Base-by-base conservation (phyloP, 2,329 filamentous ascomycete genomes). In the Penicillium frequentans region DNA sequence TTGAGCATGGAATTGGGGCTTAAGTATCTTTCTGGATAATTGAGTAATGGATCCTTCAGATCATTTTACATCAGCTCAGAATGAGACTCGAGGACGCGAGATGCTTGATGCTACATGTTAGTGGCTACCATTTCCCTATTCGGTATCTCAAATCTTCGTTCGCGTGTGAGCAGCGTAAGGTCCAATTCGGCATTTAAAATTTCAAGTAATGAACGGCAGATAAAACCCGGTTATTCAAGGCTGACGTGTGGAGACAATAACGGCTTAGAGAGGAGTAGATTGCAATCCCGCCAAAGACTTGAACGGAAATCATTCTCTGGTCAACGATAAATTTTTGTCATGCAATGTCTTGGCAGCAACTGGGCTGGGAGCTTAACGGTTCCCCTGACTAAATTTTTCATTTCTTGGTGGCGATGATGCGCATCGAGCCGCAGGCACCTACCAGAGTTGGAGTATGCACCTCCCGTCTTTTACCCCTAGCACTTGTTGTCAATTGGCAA, bases 311-410 rank as follows among this genome's bases (percentile, higher is more conserved):
- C 19, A 10, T 39, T 5, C 9, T 39, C 35, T 33, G 14, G 31
- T 7, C 31, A 16, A 16, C 5, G 13, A 13, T 16, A 39, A 39
- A 39, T 19, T 5, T 35, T 16, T 45, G 24, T 58, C 37, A 50
- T 45, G 35, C 16, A 10, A 50, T 52, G 11, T 21, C 26, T 31
- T 47, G 45, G 37, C 31, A 54, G 43, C 37, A 23, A n/a, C 21
- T 48, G 31, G 27, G 37, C 19, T 11, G 19, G 21, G 47, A 59
- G 47, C 33, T 52, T 39, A 47, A 19, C 27, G 27, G 16, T 54
- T 57, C 23, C 35, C 42, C 46, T 59, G 50, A 59, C 47, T 54
- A 54, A 59, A 33, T 45, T n/a, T n/a, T 47, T 29, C n/a, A 3
- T 11, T 11, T 21, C 14, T 29, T 47, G 45, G 45, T 31, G 58